A percentile compares a stretch with the other conserved stretches of the same genome.
Evolutionary conservation across 2,329 filamentous ascomycete genomes (phyloP).

Genomic region (Apiospora phragmitis): DNA sequence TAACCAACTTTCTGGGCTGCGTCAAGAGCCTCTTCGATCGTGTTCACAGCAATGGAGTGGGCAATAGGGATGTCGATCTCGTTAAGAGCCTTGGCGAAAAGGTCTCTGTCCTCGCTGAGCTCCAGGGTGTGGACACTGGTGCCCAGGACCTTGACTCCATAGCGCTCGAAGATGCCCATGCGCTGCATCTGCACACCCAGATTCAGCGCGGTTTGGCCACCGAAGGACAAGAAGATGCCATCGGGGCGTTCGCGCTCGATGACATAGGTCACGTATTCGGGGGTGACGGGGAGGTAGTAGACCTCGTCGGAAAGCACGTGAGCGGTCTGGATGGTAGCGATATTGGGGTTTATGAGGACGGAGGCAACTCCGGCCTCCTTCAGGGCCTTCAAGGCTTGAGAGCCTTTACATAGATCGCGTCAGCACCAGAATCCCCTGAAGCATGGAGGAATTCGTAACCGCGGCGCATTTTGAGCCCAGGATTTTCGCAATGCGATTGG

Average conservation of each 20-base stretch:
- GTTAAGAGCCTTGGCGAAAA: slow-evolving; percentile 92
- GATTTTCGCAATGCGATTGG: not conserved
- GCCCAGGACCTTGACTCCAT: slow-evolving; percentile 92
- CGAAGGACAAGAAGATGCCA: slow-evolving; percentile 96
- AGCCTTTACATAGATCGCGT: slow-evolving; percentile 57
- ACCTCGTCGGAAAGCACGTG: slow-evolving; percentile 95
- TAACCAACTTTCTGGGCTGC: slow-evolving; percentile 89
- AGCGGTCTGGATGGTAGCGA: slow-evolving; percentile 96
- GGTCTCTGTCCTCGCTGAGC: slow-evolving; percentile 91
- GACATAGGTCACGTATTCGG: slow-evolving; percentile 96
- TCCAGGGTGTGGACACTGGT: slow-evolving; percentile 94
- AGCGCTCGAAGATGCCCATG: slow-evolving; percentile 92
- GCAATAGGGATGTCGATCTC: slow-evolving; percentile 98
- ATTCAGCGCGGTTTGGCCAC: slow-evolving; percentile 96
- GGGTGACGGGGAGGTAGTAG: slow-evolving; percentile 96
- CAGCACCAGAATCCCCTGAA: slow-evolving; percentile 17
- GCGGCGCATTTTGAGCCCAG: slow-evolving; percentile 23
- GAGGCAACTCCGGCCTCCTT: slow-evolving; percentile 93
- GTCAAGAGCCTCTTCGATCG: slow-evolving; percentile 86
- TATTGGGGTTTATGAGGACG: slow-evolving; percentile 96
- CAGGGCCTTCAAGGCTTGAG: slow-evolving; percentile 93
- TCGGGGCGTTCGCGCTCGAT: slow-evolving; percentile 96
- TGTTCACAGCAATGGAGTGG: slow-evolving; percentile 89
- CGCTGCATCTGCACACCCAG: slow-evolving; percentile 96
- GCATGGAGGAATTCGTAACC: slow-evolving; percentile 15